A percentile compares a stretch with the other conserved stretches of the same genome.
Conservation (phyloP, 2,329 filamentous ascomycete genomes). For the Verruconis gallopava region DNA sequence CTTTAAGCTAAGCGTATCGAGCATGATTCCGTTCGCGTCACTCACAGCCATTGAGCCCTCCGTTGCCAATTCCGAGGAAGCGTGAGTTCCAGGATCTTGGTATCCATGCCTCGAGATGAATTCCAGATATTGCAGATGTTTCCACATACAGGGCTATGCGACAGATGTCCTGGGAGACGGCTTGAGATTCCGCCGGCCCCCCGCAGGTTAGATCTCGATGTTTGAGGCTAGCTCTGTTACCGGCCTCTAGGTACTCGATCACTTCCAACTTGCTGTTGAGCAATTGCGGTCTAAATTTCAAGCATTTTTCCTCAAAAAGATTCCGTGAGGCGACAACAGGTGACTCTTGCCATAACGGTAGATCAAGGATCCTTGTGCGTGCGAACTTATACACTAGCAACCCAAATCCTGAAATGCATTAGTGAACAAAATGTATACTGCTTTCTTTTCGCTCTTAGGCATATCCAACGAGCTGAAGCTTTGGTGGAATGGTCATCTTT, state of each 20-base stretch:
- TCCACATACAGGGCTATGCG: slow-evolving; percentile 28
- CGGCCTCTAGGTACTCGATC: not conserved
- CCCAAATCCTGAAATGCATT: no score
- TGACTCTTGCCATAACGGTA: no score
- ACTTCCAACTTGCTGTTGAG: slow-evolving; percentile 3
- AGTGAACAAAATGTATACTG: no score
- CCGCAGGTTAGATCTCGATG: slow-evolving; percentile 8
- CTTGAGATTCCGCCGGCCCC: slow-evolving; percentile 4
- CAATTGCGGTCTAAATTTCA: slow-evolving; percentile 1
- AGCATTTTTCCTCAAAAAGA: slow-evolving; percentile 4
- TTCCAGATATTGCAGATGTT: slow-evolving; percentile 27
- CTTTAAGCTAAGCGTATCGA: not conserved
- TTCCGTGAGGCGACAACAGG: no score
- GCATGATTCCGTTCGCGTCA: not conserved
- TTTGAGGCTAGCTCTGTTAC: not conserved
- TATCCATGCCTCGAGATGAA: slow-evolving; percentile 33
- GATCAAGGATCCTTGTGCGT: no score
- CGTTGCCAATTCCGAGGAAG: slow-evolving; percentile 29
- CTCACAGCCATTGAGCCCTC: slow-evolving; percentile 27
- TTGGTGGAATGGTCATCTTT: no score
- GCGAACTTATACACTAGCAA: no score
- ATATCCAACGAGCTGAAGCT: no score
- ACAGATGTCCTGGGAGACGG: slow-evolving; percentile 18
- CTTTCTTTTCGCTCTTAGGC: no score
- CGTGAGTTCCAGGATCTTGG: slow-evolving; percentile 28